Percentiles rank a stretch among this genome's conserved stretches.
phyloP scores from a whole-genome alignment of 2,329 filamentous ascomycete genomes.

The Paraconiothyrium sp. region DNA sequence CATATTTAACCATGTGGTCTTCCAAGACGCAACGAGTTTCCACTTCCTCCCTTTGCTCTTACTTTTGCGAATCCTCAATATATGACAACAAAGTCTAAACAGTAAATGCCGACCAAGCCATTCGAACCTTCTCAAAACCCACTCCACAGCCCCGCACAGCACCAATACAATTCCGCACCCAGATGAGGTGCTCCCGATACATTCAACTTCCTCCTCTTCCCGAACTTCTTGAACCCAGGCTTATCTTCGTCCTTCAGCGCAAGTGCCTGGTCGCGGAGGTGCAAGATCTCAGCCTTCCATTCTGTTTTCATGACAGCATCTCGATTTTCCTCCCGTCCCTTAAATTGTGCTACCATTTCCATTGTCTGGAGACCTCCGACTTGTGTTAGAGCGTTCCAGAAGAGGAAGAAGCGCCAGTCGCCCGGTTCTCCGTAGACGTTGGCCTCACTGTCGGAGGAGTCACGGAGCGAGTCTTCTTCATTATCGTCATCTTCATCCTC shows the following conservation, averaged over 20 bases:
- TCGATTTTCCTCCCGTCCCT: constrained; percentile 8
- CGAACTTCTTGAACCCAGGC: neutral
- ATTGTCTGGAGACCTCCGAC: neutral
- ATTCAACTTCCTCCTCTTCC: neutral
- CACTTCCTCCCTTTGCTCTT: no score
- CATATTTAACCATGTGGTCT: no score
- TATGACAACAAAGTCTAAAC: no score
- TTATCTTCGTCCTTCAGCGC: constrained; percentile 6
- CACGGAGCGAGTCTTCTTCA: neutral
- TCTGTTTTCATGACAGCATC: neutral
- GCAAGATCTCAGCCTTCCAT: neutral
- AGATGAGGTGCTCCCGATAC: constrained; percentile 7
- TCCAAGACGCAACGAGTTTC: no score
- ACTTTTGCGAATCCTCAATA: no score
- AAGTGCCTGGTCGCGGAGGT: constrained; percentile 1
- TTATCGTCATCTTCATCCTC: neutral
- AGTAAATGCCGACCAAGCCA: no score
- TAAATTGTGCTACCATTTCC: constrained; percentile 11
- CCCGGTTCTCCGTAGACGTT: neutral
- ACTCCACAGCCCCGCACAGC: constrained; percentile 7
- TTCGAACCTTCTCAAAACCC: neutral
- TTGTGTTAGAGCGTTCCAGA: constrained; percentile 4
- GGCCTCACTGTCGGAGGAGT: neutral
- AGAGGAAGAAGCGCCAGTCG: constrained; percentile 10
- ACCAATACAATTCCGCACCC: constrained; percentile 12